These are phyloP conservation scores for Dendrobium catenatum DNA, from an alignment of 106 monocot genomes.

Conservation along the genomic window DNA sequence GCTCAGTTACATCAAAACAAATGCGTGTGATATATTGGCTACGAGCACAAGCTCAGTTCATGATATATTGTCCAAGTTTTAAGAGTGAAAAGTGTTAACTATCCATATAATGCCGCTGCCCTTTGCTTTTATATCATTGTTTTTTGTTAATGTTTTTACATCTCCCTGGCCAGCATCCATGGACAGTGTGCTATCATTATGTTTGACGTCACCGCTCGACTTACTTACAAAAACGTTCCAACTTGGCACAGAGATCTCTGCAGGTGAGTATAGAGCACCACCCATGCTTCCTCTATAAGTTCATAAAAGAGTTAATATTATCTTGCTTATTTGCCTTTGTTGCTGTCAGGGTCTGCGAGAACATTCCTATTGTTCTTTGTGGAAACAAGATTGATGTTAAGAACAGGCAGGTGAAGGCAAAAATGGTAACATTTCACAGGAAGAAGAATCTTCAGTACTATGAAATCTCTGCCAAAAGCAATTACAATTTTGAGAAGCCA, in stretches of 20 bases:
- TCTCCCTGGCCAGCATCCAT: conserved; percentile 33
- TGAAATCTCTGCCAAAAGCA: conserved; percentile 46
- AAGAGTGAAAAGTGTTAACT: no score
- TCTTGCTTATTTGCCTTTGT: not conserved
- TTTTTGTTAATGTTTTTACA: not conserved
- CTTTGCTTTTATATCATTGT: not conserved
- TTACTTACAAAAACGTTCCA: conserved; percentile 64
- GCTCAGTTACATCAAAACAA: no score
- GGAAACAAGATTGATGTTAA: conserved; percentile 46
- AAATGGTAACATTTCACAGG: conserved; percentile 36
- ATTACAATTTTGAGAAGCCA: conserved; percentile 43
- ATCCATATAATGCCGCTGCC: not conserved
- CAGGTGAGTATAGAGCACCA: conserved; percentile 14
- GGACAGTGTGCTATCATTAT: conserved; percentile 73
- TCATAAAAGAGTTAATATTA: not conserved
- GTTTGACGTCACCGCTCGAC: conserved; percentile 64
- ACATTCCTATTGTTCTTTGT: conserved; percentile 39
- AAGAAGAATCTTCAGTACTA: conserved; percentile 49
- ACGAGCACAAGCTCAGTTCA: no score
- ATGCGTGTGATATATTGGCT: no score
- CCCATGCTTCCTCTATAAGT: not conserved
- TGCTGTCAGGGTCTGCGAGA: conserved; percentile 27
- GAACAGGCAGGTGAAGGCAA: conserved; percentile 44
- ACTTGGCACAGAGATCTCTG: conserved; percentile 58
- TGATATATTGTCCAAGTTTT: not conserved